A percentile compares a stretch with the other conserved stretches of the same genome.
These are phyloP conservation scores for Claviceps africana DNA, from an alignment of 2,329 filamentous ascomycete species.

Conservation along the genomic window DNA sequence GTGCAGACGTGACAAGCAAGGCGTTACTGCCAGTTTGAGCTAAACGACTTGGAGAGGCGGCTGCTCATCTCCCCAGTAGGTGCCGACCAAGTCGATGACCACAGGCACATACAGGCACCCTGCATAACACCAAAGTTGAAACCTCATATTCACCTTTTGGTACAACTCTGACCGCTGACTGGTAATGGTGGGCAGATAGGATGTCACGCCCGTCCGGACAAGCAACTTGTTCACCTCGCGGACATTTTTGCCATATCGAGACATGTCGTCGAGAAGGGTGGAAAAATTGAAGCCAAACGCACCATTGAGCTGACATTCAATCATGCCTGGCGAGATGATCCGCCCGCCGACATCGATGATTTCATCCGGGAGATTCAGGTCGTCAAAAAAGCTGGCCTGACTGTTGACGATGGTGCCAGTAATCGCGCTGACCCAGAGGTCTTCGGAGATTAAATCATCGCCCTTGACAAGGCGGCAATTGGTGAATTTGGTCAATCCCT, in stretches of 20 bases:
- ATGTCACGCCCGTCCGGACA: slow-evolving; percentile 70
- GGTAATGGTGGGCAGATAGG: slow-evolving; percentile 73
- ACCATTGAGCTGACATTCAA: slow-evolving; percentile 85
- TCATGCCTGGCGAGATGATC: slow-evolving; percentile 73
- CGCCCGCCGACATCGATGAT: slow-evolving; percentile 69
- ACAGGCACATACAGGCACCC: not conserved
- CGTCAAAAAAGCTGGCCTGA: slow-evolving; percentile 53
- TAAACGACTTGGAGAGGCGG: no score
- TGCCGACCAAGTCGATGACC: not conserved
- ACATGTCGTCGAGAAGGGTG: slow-evolving; percentile 52
- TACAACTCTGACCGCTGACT: slow-evolving; percentile 74
- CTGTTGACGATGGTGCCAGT: slow-evolving; percentile 71
- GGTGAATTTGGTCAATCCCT: slow-evolving; percentile 70
- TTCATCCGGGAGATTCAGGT: slow-evolving; percentile 54
- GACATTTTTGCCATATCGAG: slow-evolving; percentile 59
- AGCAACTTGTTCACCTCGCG: slow-evolving; percentile 56
- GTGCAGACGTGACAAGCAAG: no score
- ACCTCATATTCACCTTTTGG: slow-evolving; percentile 40
- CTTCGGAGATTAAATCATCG: slow-evolving; percentile 53
- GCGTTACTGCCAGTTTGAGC: no score
- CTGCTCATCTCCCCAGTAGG: no score
- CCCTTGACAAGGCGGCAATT: slow-evolving; percentile 69
- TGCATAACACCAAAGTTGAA: not conserved
- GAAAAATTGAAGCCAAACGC: slow-evolving; percentile 91
- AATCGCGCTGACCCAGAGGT: slow-evolving; percentile 76